phyloP scores from a whole-genome alignment of 495 filamentous ascomycete species.

The Aspergillus olivimuriae region DNA sequence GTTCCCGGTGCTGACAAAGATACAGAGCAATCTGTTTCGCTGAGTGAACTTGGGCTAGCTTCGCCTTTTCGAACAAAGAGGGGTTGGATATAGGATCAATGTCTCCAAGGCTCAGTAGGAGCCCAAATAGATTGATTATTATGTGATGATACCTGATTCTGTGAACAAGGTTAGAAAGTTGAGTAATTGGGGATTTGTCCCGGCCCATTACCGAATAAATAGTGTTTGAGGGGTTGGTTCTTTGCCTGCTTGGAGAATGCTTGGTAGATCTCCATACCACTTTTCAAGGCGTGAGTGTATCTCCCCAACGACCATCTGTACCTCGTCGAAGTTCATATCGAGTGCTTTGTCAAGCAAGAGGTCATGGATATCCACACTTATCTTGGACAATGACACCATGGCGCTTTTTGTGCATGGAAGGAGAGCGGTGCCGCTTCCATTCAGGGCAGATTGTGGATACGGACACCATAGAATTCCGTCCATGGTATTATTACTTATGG shows the following conservation, averaged over 20 bases:
- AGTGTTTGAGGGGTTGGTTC: conserved; percentile 29
- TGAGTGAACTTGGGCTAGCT: conserved; percentile 16
- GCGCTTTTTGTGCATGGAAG: conserved; percentile 23
- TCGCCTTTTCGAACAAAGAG: conserved; percentile 11
- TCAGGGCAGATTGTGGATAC: conserved; percentile 32
- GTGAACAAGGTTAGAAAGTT: neutral
- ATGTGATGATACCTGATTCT: conserved; percentile 28
- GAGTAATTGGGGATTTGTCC: too few species aligned
- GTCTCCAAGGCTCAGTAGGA: conserved; percentile 16
- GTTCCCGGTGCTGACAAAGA: conserved; percentile 23
- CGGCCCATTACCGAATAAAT: conserved; percentile 33
- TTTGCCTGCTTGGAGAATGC: conserved; percentile 14
- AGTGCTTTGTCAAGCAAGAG: conserved; percentile 23
- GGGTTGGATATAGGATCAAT: conserved; percentile 5
- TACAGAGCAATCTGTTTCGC: conserved; percentile 27
- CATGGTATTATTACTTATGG: conserved; percentile 10
- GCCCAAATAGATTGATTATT: conserved; percentile 20
- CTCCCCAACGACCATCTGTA: conserved; percentile 15
- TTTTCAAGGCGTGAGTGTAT: conserved; percentile 21
- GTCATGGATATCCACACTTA: conserved; percentile 21
- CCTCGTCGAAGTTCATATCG: conserved; percentile 8
- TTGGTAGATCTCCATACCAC: conserved; percentile 22
- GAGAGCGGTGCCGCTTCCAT: conserved; percentile 24
- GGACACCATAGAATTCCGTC: conserved; percentile 28
- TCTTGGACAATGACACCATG: conserved; percentile 19